Evolutionary conservation across 2,329 filamentous ascomycete genomes (phyloP), one percentile per base, ranked within the genome.

Genomic region (Berkeleyomyces basicola): DNA sequence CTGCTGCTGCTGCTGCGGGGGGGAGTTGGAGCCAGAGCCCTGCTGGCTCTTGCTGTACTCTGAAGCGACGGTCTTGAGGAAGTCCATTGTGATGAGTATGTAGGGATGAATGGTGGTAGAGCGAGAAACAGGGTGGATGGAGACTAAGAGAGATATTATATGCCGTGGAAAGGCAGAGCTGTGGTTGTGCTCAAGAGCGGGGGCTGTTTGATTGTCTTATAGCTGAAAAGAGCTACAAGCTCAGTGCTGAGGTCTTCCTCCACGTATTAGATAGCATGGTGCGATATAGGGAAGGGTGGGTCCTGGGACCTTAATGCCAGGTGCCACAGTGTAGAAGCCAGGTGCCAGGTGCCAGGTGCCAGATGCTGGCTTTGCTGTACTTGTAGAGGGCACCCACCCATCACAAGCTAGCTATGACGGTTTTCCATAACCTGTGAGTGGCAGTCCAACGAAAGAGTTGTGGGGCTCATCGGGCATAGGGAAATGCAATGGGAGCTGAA

Each of bases 11-110:
- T 59, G 61, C 9, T 53, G 58, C 23, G 44, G 43, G 10, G 46
- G 16, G 16, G 33, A 33, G 37, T 60, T 47, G 59, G 43, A 37
- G 40, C 49, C 49, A 33, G 58, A 61, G 42, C 40, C 58, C n/a
- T 61, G 58, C 39, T 64, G 59, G 43, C 57, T 57, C 55, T 64
- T 64, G 44, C 43, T 40, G 53, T 64, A 64, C 23, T 64, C 63
- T 10, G 61, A 49, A n/a, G 63, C 63, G 55, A 58, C 63, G 40
- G 33, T 64, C 60, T 64, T 64, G 44, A 64, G 53, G 39, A 62
- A 64, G 37, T 64, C 63, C 63, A 64, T 64, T 33, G 33, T 62
- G 40, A 23, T 36, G 33, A 46, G 42, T 16, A 9, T 7, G 10
- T 14, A 42, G n/a, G 33, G 40, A 23, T 14, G 23, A 53, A 31